Conservation (phyloP, 2,329 filamentous ascomycete species). For the Aspergillus amoenus region DNA sequence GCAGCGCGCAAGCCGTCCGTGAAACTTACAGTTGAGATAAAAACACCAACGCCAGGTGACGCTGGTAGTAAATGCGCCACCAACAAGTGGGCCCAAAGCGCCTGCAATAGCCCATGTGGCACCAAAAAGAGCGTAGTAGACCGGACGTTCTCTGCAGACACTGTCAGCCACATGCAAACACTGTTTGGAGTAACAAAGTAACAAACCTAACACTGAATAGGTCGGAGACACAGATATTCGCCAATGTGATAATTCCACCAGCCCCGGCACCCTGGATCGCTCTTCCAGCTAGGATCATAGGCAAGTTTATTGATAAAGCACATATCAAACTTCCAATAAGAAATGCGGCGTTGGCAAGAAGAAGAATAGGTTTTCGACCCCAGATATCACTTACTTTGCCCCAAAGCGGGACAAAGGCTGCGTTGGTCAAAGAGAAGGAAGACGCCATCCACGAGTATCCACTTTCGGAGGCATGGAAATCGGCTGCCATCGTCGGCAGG, state of each 20-base stretch:
- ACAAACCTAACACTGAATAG: slow-evolving; percentile 59
- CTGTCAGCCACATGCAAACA: slow-evolving; percentile 8
- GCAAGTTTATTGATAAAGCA: slow-evolving; percentile 56
- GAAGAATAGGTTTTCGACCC: slow-evolving; percentile 62
- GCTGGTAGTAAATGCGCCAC: slow-evolving; percentile 60
- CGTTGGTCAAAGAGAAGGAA: slow-evolving; percentile 47
- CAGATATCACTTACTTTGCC: slow-evolving; percentile 67
- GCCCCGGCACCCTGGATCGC: slow-evolving; percentile 64
- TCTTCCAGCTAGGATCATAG: slow-evolving; percentile 62
- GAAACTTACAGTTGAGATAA: slow-evolving; percentile 55
- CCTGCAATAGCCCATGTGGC: slow-evolving; percentile 62
- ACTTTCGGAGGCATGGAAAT: slow-evolving; percentile 44
- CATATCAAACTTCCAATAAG: slow-evolving; percentile 63
- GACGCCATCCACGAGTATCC: slow-evolving; percentile 52
- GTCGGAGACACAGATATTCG: slow-evolving; percentile 64
- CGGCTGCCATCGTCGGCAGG: slow-evolving; percentile 43
- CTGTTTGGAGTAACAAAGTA: neutral
- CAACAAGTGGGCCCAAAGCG: slow-evolving; percentile 60
- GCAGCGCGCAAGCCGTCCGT: neutral
- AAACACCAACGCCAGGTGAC: slow-evolving; percentile 63
- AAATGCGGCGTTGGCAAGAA: slow-evolving; percentile 62
- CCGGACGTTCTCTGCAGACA: slow-evolving; percentile 50
- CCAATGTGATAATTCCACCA: slow-evolving; percentile 63
- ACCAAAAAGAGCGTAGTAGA: slow-evolving; percentile 64
- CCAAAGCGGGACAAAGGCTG: slow-evolving; percentile 56